Conservation (phyloP, 164 flowering plant species). For the Aristolochia fimbriata region DNA sequence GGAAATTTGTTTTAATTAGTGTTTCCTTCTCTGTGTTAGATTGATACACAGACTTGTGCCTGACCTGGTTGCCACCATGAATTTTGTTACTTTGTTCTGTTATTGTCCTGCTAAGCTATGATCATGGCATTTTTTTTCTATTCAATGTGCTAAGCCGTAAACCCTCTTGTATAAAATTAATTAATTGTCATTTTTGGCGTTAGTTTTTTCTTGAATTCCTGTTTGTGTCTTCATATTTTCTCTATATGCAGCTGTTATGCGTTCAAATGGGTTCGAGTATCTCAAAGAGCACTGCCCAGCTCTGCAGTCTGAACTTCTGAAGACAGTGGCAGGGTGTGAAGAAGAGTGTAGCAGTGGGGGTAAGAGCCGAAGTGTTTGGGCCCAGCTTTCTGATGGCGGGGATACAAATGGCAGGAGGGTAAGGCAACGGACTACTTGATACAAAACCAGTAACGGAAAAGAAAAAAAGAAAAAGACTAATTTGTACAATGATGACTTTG, state of each 20-base stretch:
- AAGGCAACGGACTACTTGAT: conserved; percentile 49
- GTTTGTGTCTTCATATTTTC: background rate
- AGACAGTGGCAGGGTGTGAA: conserved; percentile 73
- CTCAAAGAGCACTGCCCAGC: conserved; percentile 54
- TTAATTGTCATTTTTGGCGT: too few relatives aligned
- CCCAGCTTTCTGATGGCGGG: conserved; percentile 74
- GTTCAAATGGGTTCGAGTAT: conserved; percentile 57
- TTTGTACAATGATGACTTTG: conserved; percentile 15
- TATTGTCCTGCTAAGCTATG: background rate
- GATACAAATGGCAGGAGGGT: conserved; percentile 63
- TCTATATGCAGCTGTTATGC: conserved; percentile 63
- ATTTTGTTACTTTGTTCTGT: too few relatives aligned
- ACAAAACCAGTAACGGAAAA: background rate
- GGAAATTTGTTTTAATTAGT: too few relatives aligned
- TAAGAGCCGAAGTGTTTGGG: conserved; percentile 49
- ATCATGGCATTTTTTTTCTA: background rate
- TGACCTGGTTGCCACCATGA: too few relatives aligned
- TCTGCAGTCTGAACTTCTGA: conserved; percentile 69
- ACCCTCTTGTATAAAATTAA: background rate
- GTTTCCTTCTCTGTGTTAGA: too few relatives aligned
- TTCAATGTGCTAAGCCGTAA: background rate
- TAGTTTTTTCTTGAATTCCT: background rate
- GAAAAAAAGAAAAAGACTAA: background rate
- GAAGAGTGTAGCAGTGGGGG: conserved; percentile 62
- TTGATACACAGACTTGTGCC: too few relatives aligned